Base-by-base conservation (phyloP, 2,329 filamentous ascomycete genomes). In the Colletotrichum sp. region DNA sequence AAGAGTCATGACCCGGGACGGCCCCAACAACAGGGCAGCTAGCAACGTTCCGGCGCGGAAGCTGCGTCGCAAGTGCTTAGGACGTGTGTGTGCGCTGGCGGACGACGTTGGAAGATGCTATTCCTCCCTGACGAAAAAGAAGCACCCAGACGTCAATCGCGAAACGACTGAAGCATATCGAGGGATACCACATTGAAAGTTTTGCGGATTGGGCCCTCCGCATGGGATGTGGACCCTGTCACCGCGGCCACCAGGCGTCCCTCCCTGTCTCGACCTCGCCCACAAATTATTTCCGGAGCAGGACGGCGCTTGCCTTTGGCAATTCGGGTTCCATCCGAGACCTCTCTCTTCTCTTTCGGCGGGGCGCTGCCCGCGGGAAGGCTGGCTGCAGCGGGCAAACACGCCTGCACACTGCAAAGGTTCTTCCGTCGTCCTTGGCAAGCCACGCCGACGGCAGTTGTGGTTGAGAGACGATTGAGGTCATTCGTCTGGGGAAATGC, bases 271-370 rank as follows among this genome's bases (percentile, higher is more conserved):
- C 31, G 13, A 15, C 43, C 29, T 34, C 31, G 13, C 12, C 43
- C 29, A 27, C 31, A 68, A 31, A 36, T 57, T 71, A 71, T 71
- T 73, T 51, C 61, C 67, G 71, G 67, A 24, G 43, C 43, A 51
- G 43, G n/a, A 51, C 34, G 67, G 15, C 54, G 66, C 61, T 36
- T 62, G 21, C 11, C 5, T 62, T 3, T 54, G 12, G 36, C 11
- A n/a, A n/a, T 34, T 31, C 34, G n/a, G 55, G 21, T 55, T 33
- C 38, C 36, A 29, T 59, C 57, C 54, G 51, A 61, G 59, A 54
- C 58, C 4, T 51, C 18, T 21, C 5, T 51, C n/a, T 13, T 51
- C 43, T 51, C 59, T 62, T 24, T 65, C 36, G 58, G 70, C 59
- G 59, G 59, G 66, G 66, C 36, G 58, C 34, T 59, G 70, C 18